These are phyloP conservation scores for Salvia hispanica DNA, from an alignment of 257 asterid species.

Conservation along the genomic window DNA sequence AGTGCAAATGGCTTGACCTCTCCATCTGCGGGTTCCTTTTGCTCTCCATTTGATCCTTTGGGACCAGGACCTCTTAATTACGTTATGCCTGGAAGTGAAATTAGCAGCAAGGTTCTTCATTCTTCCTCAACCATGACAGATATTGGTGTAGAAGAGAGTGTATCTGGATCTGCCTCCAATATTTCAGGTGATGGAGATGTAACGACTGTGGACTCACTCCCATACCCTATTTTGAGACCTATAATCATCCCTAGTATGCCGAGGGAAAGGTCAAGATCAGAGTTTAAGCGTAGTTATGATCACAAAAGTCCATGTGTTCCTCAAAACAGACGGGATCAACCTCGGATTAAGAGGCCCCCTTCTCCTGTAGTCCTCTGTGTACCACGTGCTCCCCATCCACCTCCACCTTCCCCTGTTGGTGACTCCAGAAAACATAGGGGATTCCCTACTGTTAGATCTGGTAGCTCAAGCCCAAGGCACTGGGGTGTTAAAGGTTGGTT, in stretches of 20 bases:
- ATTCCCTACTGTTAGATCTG: slow-evolving; percentile 94
- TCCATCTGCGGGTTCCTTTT: slow-evolving; percentile 92
- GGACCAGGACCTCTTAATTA: slow-evolving; percentile 87
- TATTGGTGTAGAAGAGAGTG: slow-evolving; percentile 71
- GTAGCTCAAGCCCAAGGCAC: slow-evolving; percentile 99
- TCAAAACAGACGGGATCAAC: slow-evolving; percentile 84
- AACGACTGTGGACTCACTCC: slow-evolving; percentile 78
- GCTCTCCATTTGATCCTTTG: slow-evolving; percentile 92
- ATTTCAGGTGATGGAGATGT: slow-evolving; percentile 73
- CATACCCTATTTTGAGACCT: slow-evolving; percentile 94
- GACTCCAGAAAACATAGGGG: slow-evolving; percentile 93
- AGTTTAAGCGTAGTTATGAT: slow-evolving; percentile 76
- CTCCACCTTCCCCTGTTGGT: slow-evolving; percentile 95
- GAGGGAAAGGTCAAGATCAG: slow-evolving; percentile 88
- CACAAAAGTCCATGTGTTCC: slow-evolving; percentile 95
- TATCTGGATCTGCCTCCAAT: slow-evolving; percentile 66
- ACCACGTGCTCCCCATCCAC: slow-evolving; percentile 96
- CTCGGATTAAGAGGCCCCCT: slow-evolving; percentile 94
- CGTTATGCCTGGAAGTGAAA: slow-evolving; percentile 85
- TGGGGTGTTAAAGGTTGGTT: slow-evolving; percentile 99
- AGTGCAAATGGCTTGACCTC: slow-evolving; percentile 97
- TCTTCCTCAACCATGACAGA: slow-evolving; percentile 72
- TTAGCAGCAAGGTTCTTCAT: slow-evolving; percentile 79
- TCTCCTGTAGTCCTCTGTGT: slow-evolving; percentile 99
- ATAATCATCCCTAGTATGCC: slow-evolving; percentile 92